phyloP scores from a whole-genome alignment of 257 asterid species.

The Orobanche coerulescens region DNA sequence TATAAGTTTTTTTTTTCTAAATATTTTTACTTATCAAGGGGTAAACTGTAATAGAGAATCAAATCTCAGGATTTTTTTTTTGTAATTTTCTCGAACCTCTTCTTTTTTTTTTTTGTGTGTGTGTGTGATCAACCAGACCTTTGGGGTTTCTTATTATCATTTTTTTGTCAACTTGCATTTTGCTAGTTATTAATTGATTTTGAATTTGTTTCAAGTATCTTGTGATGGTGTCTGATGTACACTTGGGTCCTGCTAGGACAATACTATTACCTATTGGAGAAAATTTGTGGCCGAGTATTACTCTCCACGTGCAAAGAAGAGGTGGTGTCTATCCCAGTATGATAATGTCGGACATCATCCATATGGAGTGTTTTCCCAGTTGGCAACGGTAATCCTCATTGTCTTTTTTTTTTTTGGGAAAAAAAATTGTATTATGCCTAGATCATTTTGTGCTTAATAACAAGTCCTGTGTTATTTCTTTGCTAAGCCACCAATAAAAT shows the following conservation, averaged over 20 bases:
- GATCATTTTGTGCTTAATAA: too few species aligned
- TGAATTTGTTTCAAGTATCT: neutral
- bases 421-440: neutral
- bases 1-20: too few species aligned
- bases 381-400: slow-evolving; percentile 61
- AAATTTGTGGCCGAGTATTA: slow-evolving; percentile 92
- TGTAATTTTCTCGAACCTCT: too few species aligned
- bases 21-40: too few species aligned
- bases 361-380: slow-evolving; percentile 86
- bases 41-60: too few species aligned
- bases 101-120: too few species aligned
- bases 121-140: too few species aligned
- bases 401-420: neutral
- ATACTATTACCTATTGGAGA: slow-evolving; percentile 88
- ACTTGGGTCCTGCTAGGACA: slow-evolving; percentile 43
- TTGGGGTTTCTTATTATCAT: too few species aligned
- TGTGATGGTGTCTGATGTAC: slow-evolving; percentile 7
- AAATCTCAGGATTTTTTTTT: too few species aligned
- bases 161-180: neutral
- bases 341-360: slow-evolving; percentile 88
- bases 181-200: neutral
- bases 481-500: too few species aligned
- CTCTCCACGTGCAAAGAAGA: slow-evolving; percentile 86
- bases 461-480: too few species aligned
- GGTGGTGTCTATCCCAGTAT: slow-evolving; percentile 89